Conservation (phyloP, 306 rosid species). For the Citrullus mucosospermus region DNA sequence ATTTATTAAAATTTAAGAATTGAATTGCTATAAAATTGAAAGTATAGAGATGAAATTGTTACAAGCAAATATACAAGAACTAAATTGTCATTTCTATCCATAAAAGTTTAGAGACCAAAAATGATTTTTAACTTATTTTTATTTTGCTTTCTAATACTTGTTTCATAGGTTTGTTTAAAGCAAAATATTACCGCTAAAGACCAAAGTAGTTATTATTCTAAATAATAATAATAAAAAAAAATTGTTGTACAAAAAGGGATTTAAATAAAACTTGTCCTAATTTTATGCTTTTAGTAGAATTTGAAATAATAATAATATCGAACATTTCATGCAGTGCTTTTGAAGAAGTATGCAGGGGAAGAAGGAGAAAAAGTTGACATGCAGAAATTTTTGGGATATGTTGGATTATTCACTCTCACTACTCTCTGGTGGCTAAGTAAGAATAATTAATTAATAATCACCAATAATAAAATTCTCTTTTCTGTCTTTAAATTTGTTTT, state of each 20-base stretch:
- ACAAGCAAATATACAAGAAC: too few species aligned
- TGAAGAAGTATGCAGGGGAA: slow-evolving; percentile 18
- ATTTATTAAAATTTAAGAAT: too few species aligned
- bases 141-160: too few species aligned
- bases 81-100: too few species aligned
- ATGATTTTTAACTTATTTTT: too few species aligned
- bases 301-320: background rate
- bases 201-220: background rate
- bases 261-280: too few species aligned
- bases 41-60: too few species aligned
- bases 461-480: background rate
- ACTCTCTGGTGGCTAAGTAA: slow-evolving; percentile 21
- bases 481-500: too few species aligned
- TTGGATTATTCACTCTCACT: slow-evolving; percentile 16
- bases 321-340: slow-evolving; percentile 8
- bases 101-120: too few species aligned
- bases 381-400: slow-evolving; percentile 16
- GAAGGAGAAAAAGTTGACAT: slow-evolving; percentile 17
- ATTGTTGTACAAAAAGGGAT: too few species aligned
- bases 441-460: background rate
- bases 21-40: too few species aligned
- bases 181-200: background rate
- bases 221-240: background rate
- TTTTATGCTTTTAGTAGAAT: too few species aligned
- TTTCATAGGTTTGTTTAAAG: background rate